Percentiles rank a stretch among this genome's conserved stretches.
phyloP scores from a whole-genome alignment of 2,329 filamentous ascomycete species.

The Trichophyton simii region DNA sequence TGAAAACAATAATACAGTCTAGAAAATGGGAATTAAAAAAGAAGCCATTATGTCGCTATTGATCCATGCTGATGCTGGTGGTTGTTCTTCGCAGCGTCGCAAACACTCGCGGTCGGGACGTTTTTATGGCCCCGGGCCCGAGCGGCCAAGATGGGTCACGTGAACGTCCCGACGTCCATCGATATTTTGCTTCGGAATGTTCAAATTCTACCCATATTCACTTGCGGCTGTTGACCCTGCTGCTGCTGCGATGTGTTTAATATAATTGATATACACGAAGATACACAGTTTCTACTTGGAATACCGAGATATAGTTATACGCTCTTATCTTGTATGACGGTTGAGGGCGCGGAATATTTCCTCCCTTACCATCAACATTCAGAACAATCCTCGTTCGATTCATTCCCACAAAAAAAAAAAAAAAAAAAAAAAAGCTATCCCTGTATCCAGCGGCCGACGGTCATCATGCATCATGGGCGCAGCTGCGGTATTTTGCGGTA shows the following conservation, averaged over 20 bases:
- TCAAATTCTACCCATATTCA: not conserved
- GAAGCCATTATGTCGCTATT: not conserved
- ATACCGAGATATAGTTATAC: not conserved
- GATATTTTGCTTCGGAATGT: not conserved
- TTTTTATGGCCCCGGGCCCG: not conserved
- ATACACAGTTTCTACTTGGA: not conserved
- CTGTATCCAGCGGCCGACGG: conserved; percentile 51
- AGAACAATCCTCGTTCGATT: conserved; percentile 46
- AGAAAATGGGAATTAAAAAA: not conserved
- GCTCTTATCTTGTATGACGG: not conserved
- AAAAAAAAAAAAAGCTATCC: conserved; percentile 30
- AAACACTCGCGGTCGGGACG: not conserved
- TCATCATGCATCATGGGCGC: conserved; percentile 54
- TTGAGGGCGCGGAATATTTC: conserved; percentile 12
- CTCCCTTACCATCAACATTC: conserved; percentile 49
- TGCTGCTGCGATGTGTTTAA: too few species aligned
- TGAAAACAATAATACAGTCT: not conserved
- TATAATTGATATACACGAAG: not conserved
- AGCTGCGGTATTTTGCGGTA: conserved; percentile 66
- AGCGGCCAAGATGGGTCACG: not conserved
- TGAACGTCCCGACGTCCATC: not conserved
- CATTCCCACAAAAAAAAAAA: conserved; percentile 31
- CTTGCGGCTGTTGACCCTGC: too few species aligned
- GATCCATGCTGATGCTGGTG: not conserved
- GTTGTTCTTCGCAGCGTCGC: not conserved